These are phyloP conservation scores for Fistulifera solaris DNA, from an alignment of 108 stramenopile species.

Conservation along the genomic window DNA sequence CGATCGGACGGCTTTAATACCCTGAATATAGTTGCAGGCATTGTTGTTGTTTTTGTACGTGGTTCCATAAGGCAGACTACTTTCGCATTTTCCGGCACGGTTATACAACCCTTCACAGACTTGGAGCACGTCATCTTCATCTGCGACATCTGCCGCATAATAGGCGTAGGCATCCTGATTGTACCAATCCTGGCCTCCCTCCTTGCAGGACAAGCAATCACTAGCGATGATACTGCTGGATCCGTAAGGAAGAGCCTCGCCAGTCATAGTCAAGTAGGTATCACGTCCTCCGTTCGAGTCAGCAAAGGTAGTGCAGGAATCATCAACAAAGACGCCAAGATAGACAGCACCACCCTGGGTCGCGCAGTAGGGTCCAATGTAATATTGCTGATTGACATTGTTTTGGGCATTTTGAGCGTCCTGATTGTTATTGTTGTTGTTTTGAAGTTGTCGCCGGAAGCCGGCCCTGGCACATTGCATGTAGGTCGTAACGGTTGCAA, in stretches of 20 bases:
- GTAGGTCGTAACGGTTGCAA: slow-evolving; percentile 10
- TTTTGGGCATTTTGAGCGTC: slow-evolving; percentile 4
- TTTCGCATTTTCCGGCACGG: slow-evolving; percentile 73
- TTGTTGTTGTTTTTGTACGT: slow-evolving; percentile 44
- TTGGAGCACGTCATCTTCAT: slow-evolving; percentile 48
- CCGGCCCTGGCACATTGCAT: slow-evolving; percentile 20
- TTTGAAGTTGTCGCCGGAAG: no score
- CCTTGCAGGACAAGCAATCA: slow-evolving; percentile 38
- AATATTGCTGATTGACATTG: slow-evolving; percentile 28
- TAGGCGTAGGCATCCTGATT: slow-evolving; percentile 7
- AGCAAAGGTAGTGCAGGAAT: slow-evolving; percentile 64
- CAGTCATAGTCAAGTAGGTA: slow-evolving; percentile 16
- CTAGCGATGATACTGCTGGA: slow-evolving; percentile 39
- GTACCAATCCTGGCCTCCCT: slow-evolving; percentile 21
- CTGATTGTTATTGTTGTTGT: slow-evolving; percentile 5
- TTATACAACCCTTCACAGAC: slow-evolving; percentile 54
- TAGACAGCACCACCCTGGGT: slow-evolving; percentile 72
- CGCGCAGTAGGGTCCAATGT: slow-evolving; percentile 83
- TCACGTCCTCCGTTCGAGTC: slow-evolving; percentile 18
- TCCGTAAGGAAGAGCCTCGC: slow-evolving; percentile 47
- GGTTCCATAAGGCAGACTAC: slow-evolving; percentile 33
- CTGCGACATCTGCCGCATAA: slow-evolving; percentile 24
- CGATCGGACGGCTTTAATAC: slow-evolving; percentile 72
- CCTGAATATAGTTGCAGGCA: slow-evolving; percentile 75
- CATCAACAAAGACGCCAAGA: slow-evolving; percentile 72